Evolutionary conservation across 1,284 basidiomycete species (phyloP), one percentile per base, ranked within the genome.

Genomic region (Veloboletus limbatus): DNA sequence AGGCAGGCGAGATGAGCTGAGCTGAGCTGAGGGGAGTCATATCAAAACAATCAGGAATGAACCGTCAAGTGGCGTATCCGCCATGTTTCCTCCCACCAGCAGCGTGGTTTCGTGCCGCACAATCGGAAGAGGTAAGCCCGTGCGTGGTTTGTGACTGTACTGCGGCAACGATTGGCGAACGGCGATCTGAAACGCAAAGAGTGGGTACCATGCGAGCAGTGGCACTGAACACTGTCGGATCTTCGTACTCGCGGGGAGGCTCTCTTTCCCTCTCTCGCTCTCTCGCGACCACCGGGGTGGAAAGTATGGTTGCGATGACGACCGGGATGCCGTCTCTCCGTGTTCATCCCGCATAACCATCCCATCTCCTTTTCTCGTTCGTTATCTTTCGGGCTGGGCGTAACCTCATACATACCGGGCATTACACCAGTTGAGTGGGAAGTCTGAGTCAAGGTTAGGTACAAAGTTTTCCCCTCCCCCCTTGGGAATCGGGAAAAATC

Each of bases 241-340:
- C 32, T 33, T 20, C 27, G 14, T 28, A 13, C 27, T 28, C 26
- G 13, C 11, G 26, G n/a, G n/a, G n/a, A n/a, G n/a, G n/a, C n/a
- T n/a, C n/a, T n/a, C n/a, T n/a, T n/a, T n/a, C 26, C 11, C 26
- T 13, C 13, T 18, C 4, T 18, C 31, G 10, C 18, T 22, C 36
- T 31, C 25, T 49, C 26, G 28, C 47, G 45, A 51, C 40, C 55
- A 52, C 45, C 47, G 33, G 31, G 21, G 8, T 30, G 42, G 32
- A 17, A 33, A 11, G 21, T 6, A 4, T 33, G 27, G 60, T 62
- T 45, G 50, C 54, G 63, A 66, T 62, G 63, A 45, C 63, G 53
- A 62, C 60, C 59, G 58, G 60, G 10, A 48, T 48, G 48, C 49
- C 50, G 43, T 48, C 43, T 34, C 39, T 14, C 38, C 39, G 39